These are phyloP conservation scores for Fusarium duplospermum DNA, from an alignment of 2,329 filamentous ascomycete species.

Conservation along the genomic window DNA sequence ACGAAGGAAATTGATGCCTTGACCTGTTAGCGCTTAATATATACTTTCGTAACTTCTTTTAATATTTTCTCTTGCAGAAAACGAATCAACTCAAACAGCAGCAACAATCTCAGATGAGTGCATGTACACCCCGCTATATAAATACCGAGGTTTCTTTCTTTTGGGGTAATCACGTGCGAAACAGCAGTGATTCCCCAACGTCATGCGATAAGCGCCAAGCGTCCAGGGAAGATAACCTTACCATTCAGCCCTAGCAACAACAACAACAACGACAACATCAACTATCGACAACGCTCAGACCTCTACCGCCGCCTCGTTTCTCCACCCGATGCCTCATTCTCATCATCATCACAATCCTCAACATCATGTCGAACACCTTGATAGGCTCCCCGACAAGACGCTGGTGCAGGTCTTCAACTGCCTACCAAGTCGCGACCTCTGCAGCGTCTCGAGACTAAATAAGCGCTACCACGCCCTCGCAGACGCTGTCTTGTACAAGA, in stretches of 20 bases:
- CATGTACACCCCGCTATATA: neutral
- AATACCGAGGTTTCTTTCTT: neutral
- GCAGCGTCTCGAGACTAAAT: slow-evolving; percentile 57
- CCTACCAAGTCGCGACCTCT: slow-evolving; percentile 55
- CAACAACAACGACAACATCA: neutral
- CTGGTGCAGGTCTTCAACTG: slow-evolving; percentile 55
- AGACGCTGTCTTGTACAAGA: slow-evolving; percentile 61
- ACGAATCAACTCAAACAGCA: neutral
- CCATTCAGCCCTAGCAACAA: neutral
- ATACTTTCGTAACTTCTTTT: neutral
- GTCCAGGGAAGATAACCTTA: neutral
- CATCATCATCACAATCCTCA: neutral
- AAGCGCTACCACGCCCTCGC: slow-evolving; percentile 57
- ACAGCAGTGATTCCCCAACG: neutral
- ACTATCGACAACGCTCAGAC: neutral
- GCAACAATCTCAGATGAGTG: neutral
- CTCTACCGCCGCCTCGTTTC: neutral
- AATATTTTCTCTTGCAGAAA: neutral
- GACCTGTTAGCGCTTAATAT: neutral
- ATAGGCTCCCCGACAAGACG: slow-evolving; percentile 33
- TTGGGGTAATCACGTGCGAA: neutral
- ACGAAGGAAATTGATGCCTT: neutral
- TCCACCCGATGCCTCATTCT: neutral
- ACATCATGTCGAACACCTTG: neutral
- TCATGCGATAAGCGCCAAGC: neutral